Percentiles rank a stretch among this genome's conserved stretches.
These are phyloP conservation scores for Papilionanthe hybrid DNA, from an alignment of 116 monocot species.

Conservation along the genomic window DNA sequence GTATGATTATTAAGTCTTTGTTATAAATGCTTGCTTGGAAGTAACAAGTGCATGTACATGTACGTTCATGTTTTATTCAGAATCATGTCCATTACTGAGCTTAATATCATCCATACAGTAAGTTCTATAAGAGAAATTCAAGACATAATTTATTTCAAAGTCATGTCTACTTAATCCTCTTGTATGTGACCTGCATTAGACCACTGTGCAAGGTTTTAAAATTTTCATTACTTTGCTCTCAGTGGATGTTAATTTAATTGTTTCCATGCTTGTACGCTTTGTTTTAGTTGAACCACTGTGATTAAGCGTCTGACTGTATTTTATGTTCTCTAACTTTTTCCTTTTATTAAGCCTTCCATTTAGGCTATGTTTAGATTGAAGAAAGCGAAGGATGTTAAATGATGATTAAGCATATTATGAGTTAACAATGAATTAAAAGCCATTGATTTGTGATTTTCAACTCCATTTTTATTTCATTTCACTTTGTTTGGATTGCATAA, in stretches of 20 bases:
- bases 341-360: too few species aligned
- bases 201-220: not conserved
- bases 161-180: not conserved
- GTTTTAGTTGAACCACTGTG: not conserved
- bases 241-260: not conserved
- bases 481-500: too few species aligned
- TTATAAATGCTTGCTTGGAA: not conserved
- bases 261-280: not conserved
- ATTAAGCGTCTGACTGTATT: too few species aligned
- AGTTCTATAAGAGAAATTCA: not conserved
- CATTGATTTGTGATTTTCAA: too few species aligned
- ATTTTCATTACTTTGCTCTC: not conserved
- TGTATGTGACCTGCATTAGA: not conserved
- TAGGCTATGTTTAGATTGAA: too few species aligned
- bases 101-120: not conserved
- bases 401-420: too few species aligned
- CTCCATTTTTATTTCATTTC: too few species aligned
- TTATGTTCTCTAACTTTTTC: too few species aligned
- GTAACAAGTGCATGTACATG: not conserved
- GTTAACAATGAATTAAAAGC: too few species aligned
- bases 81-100: not conserved
- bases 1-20: not conserved
- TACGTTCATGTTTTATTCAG: not conserved
- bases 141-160: not conserved
- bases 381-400: too few species aligned